These are phyloP conservation scores for Pseudozyma sp. DNA, from an alignment of 1,284 basidiomycete species.

Conservation along the genomic window DNA sequence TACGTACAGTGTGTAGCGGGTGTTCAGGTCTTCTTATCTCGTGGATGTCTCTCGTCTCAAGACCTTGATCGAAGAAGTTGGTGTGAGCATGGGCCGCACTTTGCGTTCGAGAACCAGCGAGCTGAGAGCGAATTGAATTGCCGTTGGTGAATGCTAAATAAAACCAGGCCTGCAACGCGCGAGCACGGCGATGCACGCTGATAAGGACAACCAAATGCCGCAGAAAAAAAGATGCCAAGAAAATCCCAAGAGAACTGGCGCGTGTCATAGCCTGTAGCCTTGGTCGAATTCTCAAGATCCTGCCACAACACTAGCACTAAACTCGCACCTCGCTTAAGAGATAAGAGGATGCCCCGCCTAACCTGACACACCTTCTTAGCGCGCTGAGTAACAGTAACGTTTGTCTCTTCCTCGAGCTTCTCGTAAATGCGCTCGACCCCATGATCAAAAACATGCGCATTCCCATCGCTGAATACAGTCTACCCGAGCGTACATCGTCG, in stretches of 20 bases:
- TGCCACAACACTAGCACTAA: not conserved
- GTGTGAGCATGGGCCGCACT: too few species aligned
- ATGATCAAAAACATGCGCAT: too few species aligned
- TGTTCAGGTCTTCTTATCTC: too few species aligned
- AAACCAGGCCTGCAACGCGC: not conserved
- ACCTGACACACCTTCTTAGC: constrained; percentile 6
- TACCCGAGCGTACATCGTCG: too few species aligned
- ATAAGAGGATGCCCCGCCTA: constrained; percentile 9
- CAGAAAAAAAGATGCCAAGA: constrained; percentile 4
- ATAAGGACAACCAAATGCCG: constrained; percentile 7
- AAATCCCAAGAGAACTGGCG: not conserved
- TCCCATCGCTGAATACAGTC: too few species aligned
- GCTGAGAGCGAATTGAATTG: not conserved
- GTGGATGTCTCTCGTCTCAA: too few species aligned
- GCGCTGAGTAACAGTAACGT: not conserved
- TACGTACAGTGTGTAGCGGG: too few species aligned
- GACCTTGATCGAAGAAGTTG: too few species aligned
- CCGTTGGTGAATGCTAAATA: not conserved
- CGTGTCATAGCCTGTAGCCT: not conserved
- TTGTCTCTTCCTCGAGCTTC: too few species aligned
- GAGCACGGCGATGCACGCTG: constrained; percentile 10
- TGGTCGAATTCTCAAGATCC: not conserved
- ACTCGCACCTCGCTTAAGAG: constrained; percentile 7
- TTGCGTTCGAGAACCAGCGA: too few species aligned
- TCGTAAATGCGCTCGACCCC: too few species aligned